Conservation (phyloP, 306 rosid genomes). For the Pterocarpus macrocarpus region DNA sequence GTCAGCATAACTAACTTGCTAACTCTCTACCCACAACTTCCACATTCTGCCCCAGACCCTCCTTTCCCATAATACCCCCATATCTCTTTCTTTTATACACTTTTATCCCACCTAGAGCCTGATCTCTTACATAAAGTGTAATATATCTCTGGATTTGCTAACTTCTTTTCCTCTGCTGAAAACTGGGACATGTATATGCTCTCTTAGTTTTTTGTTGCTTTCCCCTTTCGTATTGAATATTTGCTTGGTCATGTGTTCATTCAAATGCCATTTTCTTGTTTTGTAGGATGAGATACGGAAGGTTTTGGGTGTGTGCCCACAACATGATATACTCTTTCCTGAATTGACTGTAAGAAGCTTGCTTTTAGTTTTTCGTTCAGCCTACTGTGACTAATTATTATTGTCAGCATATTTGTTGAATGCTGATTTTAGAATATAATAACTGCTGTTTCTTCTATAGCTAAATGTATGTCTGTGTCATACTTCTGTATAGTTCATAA, state of each 20-base stretch:
- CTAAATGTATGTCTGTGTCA: constrained; percentile 8
- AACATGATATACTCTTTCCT: constrained; percentile 89
- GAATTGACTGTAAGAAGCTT: constrained; percentile 80
- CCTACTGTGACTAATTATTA: constrained; percentile 6
- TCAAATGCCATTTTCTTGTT: constrained; percentile 39
- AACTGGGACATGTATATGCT: not conserved
- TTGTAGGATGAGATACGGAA: constrained; percentile 95
- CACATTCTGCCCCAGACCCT: too few relatives aligned
- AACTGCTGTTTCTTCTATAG: constrained; percentile 9
- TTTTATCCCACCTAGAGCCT: too few relatives aligned
- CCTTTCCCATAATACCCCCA: too few relatives aligned
- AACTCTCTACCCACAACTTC: too few relatives aligned
- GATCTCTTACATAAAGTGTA: not conserved
- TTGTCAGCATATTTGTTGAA: constrained; percentile 34
- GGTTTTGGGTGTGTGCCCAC: constrained; percentile 96
- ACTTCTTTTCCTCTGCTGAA: constrained; percentile 1
- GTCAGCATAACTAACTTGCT: too few relatives aligned
- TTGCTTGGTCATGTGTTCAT: constrained; percentile 38
- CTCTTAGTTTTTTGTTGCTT: not conserved
- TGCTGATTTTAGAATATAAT: constrained; percentile 39
- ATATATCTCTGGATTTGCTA: constrained; percentile 27
- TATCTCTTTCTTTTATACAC: too few relatives aligned
- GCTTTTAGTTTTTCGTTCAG: constrained; percentile 35
- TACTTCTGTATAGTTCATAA: constrained; percentile 18
- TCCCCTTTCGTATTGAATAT: constrained; percentile 24